Conservation (phyloP, 164 flowering plant genomes). For the Saururus chinensis region DNA sequence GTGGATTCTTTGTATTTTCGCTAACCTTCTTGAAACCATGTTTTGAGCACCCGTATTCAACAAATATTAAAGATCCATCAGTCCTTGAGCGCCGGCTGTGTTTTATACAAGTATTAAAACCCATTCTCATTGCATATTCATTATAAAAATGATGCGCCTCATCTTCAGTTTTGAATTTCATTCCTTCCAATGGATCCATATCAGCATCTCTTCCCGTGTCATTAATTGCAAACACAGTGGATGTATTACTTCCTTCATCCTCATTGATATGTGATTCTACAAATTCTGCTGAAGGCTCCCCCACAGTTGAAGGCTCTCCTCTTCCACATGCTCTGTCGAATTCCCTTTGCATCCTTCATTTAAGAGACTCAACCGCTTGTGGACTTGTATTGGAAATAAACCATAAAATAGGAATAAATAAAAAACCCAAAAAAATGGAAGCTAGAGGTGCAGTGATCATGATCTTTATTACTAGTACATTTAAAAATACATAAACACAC, state of each 20-base stretch:
- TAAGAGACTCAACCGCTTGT: too few relatives aligned
- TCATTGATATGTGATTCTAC: neutral
- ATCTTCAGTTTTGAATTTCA: neutral
- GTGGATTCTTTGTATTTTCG: neutral
- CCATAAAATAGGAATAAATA: too few relatives aligned
- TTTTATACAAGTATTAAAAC: slow-evolving; percentile 1
- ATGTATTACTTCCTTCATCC: neutral
- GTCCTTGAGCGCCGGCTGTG: neutral
- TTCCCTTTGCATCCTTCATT: neutral
- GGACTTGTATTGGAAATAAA: too few relatives aligned
- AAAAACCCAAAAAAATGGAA: too few relatives aligned
- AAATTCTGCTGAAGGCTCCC: neutral
- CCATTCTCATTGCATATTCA: neutral
- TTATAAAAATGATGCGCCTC: slow-evolving; percentile 1
- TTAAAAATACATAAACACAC: too few relatives aligned
- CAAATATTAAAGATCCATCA: neutral
- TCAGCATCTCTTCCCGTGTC: neutral
- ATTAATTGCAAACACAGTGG: neutral
- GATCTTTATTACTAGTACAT: too few relatives aligned
- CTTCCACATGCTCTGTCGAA: neutral
- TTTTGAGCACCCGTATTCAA: neutral
- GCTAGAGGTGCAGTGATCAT: too few relatives aligned
- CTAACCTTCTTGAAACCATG: slow-evolving; percentile 2
- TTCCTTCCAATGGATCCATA: neutral
- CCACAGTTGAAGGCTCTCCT: neutral